A percentile compares a stretch with the other conserved stretches of the same genome.
These are phyloP conservation scores for Tricharina praecox DNA, from an alignment of 495 filamentous ascomycete species.

Conservation along the genomic window DNA sequence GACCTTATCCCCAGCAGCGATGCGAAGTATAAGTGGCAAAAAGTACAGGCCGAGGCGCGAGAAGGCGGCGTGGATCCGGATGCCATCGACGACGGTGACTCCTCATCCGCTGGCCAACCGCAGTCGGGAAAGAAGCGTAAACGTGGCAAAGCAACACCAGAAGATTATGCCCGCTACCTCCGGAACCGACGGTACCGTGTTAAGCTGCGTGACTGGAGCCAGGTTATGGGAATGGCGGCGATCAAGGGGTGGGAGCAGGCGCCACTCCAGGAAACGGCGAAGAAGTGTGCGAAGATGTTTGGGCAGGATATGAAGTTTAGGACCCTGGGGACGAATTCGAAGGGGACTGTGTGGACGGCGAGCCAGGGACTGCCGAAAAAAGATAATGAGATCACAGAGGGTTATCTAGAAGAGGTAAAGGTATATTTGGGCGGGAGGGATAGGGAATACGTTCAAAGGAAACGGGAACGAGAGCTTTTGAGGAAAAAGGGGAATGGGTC, in stretches of 20 bases:
- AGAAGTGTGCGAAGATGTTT: constrained; percentile 3
- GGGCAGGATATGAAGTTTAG: constrained; percentile 4
- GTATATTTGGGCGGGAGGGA: not conserved
- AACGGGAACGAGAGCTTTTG: not conserved
- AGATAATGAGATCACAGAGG: not conserved
- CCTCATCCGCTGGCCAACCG: not conserved
- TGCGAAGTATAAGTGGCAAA: not conserved
- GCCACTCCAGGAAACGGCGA: not conserved
- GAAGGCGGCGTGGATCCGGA: not conserved
- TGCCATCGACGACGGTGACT: not conserved
- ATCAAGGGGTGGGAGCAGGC: constrained; percentile 2
- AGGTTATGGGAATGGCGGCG: constrained; percentile 1
- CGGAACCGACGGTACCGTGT: not conserved
- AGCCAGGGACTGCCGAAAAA: not conserved
- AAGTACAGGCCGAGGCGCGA: not conserved
- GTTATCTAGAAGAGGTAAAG: not conserved
- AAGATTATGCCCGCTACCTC: not conserved
- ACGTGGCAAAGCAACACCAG: not conserved
- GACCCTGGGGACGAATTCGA: not conserved
- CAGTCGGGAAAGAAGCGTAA: not conserved
- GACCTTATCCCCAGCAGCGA: not conserved
- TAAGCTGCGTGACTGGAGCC: constrained; percentile 3
- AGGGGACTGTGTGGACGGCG: constrained; percentile 3
- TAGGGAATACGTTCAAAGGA: not conserved
- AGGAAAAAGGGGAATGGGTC: not conserved